These are phyloP conservation scores for Leccinum subgranulosum DNA, from an alignment of 768 basidiomycete species.

Conservation along the genomic window DNA sequence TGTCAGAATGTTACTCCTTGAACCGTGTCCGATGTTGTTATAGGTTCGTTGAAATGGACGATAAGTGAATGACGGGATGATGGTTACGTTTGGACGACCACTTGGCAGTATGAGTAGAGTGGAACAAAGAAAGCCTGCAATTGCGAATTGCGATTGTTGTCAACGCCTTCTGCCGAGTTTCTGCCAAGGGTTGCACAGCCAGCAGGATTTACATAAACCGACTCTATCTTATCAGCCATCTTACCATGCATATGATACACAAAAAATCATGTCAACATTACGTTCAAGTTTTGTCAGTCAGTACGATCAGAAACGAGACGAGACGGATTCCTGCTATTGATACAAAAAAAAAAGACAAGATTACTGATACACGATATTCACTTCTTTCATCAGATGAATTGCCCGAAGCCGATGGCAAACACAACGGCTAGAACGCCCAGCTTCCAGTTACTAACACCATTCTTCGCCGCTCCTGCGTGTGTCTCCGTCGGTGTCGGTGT, in stretches of 20 bases:
- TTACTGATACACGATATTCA: neutral
- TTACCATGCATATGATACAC: too few species aligned
- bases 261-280: too few species aligned
- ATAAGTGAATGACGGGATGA: neutral
- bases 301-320: neutral
- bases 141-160: neutral
- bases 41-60: neutral
- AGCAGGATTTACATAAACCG: neutral
- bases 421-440: conserved; percentile 2
- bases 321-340: neutral
- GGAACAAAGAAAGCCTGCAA: neutral
- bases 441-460: neutral
- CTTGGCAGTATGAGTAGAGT: conserved; percentile 1
- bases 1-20: neutral
- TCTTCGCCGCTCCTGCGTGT: neutral
- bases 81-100: neutral
- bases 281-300: too few species aligned
- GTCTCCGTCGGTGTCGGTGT: neutral
- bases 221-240: conserved; percentile 9
- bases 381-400: conserved; percentile 8
- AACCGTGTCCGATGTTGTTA: neutral
- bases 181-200: conserved; percentile 12
- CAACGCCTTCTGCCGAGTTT: neutral
- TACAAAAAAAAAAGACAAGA: neutral
- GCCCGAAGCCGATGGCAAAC: neutral